phyloP scores from a whole-genome alignment of 495 filamentous ascomycete genomes.

The Lophium mytilinum region DNA sequence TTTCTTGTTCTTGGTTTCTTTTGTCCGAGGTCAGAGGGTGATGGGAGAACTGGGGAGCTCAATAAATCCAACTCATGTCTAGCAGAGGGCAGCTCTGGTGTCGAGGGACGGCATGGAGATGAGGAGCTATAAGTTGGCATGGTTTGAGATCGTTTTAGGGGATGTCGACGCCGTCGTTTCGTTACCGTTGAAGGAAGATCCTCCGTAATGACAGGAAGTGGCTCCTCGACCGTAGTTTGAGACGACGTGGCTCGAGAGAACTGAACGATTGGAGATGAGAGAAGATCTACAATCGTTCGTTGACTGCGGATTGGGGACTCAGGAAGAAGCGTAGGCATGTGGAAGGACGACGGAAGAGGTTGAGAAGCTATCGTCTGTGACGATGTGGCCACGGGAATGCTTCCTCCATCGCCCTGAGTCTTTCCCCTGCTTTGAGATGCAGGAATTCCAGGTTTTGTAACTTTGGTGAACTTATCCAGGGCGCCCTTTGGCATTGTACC shows the following conservation, averaged over 20 bases:
- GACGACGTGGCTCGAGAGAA: neutral
- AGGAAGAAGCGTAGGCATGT: neutral
- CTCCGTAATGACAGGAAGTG: neutral
- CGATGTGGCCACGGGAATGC: neutral
- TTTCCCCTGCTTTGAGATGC: slow-evolving; percentile 1
- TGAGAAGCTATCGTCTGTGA: neutral
- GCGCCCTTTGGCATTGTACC: slow-evolving; percentile 13
- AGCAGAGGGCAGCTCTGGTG: neutral
- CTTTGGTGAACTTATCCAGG: slow-evolving; percentile 18
- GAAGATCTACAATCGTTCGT: slow-evolving; percentile 2
- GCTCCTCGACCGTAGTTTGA: neutral
- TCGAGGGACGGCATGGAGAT: neutral
- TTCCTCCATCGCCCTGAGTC: neutral
- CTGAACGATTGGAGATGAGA: slow-evolving; percentile 15
- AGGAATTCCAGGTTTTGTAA: slow-evolving; percentile 25
- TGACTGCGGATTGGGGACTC: neutral
- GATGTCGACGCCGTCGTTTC: slow-evolving; percentile 7
- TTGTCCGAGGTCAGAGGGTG: slow-evolving; percentile 8
- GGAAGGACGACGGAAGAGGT: neutral
- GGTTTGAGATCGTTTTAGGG: slow-evolving; percentile 16
- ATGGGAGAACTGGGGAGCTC: slow-evolving; percentile 3
- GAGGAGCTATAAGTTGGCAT: neutral
- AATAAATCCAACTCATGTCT: slow-evolving; percentile 10
- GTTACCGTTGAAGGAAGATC: slow-evolving; percentile 13
- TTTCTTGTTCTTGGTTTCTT: slow-evolving; percentile 11